Percentiles rank a stretch among this genome's conserved stretches.
These are phyloP conservation scores for Apiospora koreana DNA, from an alignment of 2,329 filamentous ascomycete species.

Conservation along the genomic window DNA sequence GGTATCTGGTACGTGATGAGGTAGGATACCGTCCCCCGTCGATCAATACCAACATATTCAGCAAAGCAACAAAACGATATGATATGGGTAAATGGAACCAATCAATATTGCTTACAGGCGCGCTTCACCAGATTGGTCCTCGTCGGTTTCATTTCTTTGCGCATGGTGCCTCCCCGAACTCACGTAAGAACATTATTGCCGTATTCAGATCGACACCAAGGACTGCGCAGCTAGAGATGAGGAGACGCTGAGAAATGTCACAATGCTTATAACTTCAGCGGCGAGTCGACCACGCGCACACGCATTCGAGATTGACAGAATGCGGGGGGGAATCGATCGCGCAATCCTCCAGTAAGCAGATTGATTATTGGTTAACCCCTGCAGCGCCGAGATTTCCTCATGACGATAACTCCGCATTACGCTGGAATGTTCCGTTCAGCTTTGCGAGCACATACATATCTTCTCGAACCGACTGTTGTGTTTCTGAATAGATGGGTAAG, in stretches of 20 bases:
- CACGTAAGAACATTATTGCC: not conserved
- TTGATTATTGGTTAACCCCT: not conserved
- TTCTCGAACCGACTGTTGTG: not conserved
- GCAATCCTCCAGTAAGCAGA: not conserved
- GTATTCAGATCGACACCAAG: not conserved
- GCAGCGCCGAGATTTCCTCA: not conserved
- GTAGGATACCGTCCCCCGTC: not conserved
- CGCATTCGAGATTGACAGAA: not conserved
- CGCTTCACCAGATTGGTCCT: constrained; percentile 17
- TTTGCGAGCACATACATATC: not conserved
- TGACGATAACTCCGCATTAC: not conserved
- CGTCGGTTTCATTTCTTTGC: constrained; percentile 11
- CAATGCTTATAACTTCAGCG: not conserved
- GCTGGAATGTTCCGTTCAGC: not conserved
- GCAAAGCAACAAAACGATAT: not conserved
- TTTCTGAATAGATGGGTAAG: too few relatives aligned
- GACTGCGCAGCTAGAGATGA: not conserved
- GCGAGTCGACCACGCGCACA: not conserved
- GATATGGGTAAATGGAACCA: not conserved
- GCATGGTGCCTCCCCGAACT: constrained; percentile 7
- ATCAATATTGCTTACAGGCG: constrained; percentile 12
- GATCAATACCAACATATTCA: not conserved
- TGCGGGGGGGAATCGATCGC: constrained; percentile 2
- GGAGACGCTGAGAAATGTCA: not conserved
- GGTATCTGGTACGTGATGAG: not conserved